phyloP scores from a whole-genome alignment of 139 green algal genomes.

The Gonium pectorale region DNA sequence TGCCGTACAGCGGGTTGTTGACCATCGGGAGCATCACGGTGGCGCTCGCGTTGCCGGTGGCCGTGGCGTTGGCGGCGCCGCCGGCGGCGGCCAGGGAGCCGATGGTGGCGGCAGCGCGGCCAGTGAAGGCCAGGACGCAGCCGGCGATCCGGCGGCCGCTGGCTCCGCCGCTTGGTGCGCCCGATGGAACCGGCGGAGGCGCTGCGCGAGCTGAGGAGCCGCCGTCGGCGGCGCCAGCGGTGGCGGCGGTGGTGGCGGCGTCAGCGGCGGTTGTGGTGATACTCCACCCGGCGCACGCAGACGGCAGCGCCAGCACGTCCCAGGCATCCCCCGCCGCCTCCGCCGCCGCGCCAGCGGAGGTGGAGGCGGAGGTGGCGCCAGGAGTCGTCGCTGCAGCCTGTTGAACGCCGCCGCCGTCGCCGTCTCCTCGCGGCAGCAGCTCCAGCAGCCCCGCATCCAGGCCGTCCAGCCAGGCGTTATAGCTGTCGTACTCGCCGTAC shows the following conservation, averaged over 20 bases:
- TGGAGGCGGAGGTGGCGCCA: no score
- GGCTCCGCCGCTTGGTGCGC: background rate
- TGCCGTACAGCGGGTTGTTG: constrained; percentile 12
- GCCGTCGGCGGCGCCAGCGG: background rate
- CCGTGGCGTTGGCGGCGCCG: background rate
- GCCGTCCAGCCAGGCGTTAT: background rate
- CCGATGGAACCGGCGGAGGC: background rate
- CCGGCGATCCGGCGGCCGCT: background rate
- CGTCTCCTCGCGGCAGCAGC: background rate
- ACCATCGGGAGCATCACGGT: background rate
- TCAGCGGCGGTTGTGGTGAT: background rate
- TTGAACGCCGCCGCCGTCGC: background rate
- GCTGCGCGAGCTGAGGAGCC: no score
- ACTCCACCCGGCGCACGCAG: background rate
- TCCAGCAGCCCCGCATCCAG: background rate
- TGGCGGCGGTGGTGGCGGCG: background rate
- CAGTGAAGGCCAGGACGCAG: constrained; percentile 20
- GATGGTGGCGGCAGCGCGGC: background rate
- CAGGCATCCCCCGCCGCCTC: background rate
- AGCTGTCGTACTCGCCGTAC: background rate
- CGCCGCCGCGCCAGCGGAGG: no score
- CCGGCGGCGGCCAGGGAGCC: background rate
- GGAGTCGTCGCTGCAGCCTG: background rate
- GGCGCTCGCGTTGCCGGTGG: background rate
- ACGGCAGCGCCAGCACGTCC: constrained; percentile 21